Conservation (phyloP, 306 rosid genomes). For the Fragaria nilgerrensis region DNA sequence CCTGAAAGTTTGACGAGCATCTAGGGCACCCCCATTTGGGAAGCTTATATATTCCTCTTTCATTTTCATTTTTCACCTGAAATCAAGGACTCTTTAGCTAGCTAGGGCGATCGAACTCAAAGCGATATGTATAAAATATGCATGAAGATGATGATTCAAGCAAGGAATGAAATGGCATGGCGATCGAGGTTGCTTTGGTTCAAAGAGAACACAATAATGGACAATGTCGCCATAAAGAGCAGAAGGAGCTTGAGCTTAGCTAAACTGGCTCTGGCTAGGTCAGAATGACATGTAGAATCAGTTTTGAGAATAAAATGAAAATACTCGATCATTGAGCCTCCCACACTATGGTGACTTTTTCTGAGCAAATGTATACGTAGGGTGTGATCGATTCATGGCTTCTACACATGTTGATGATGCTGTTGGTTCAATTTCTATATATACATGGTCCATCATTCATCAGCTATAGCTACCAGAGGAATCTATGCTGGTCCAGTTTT, state of each 20-base stretch:
- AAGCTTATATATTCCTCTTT: neutral
- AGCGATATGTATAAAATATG: neutral
- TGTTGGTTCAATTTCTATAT: neutral
- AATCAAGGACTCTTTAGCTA: slow-evolving; percentile 12
- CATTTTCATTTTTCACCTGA: slow-evolving; percentile 8
- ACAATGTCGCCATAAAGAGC: slow-evolving; percentile 9
- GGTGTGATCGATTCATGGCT: slow-evolving; percentile 16
- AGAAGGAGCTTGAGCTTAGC: neutral
- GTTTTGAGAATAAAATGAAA: neutral
- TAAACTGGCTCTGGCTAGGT: neutral
- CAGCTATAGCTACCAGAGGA: slow-evolving; percentile 12
- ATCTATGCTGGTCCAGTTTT: slow-evolving; percentile 15
- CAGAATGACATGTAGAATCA: slow-evolving; percentile 14
- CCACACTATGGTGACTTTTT: slow-evolving; percentile 12
- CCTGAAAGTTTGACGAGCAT: slow-evolving; percentile 8
- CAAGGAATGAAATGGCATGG: neutral
- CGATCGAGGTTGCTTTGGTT: slow-evolving; percentile 6
- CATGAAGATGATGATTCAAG: neutral
- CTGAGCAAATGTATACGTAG: slow-evolving; percentile 1
- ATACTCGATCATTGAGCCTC: slow-evolving; percentile 9
- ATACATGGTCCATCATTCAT: slow-evolving; percentile 14
- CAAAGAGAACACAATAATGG: slow-evolving; percentile 17
- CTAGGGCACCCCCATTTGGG: neutral
- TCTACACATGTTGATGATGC: slow-evolving; percentile 20
- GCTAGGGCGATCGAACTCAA: neutral